Conservation (phyloP, 1,139 yeast species). For the Geotrichum fermentans region DNA sequence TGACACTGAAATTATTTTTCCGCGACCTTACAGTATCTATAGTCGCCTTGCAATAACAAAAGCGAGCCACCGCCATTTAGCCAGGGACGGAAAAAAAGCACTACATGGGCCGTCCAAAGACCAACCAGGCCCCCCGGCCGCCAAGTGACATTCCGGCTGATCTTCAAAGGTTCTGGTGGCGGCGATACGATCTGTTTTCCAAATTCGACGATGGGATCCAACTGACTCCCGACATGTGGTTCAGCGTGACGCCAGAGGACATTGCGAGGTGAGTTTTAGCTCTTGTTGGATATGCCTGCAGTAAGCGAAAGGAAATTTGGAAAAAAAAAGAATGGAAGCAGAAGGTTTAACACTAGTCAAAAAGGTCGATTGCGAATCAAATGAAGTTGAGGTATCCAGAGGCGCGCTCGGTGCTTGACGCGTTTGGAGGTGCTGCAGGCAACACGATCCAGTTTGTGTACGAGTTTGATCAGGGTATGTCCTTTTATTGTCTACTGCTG, state of each 20-base stretch:
- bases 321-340: no score
- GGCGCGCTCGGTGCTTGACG: slow-evolving; percentile 50
- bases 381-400: slow-evolving; percentile 48
- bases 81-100: no score
- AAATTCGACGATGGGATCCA: slow-evolving; percentile 64
- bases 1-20: no score
- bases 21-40: no score
- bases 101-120: no score
- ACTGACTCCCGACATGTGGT: slow-evolving; percentile 79
- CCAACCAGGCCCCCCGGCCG: no score
- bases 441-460: slow-evolving; percentile 79
- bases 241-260: slow-evolving; percentile 82
- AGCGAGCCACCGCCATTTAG: no score
- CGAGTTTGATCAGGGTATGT: slow-evolving; percentile 40
- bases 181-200: slow-evolving; percentile 55
- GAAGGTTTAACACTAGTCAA: no score
- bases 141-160: slow-evolving; percentile 15
- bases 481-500: no score
- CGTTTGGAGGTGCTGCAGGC: slow-evolving; percentile 96
- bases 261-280: slow-evolving; percentile 45
- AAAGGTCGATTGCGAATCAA: slow-evolving; percentile 49
- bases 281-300: not conserved
- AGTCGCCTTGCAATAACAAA: no score
- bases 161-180: slow-evolving; percentile 50
- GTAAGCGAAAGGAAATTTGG: not conserved